These are phyloP conservation scores for grape (Vitis vinifera) DNA, from an alignment of 164 flowering plant species.

Conservation along the genomic window DNA sequence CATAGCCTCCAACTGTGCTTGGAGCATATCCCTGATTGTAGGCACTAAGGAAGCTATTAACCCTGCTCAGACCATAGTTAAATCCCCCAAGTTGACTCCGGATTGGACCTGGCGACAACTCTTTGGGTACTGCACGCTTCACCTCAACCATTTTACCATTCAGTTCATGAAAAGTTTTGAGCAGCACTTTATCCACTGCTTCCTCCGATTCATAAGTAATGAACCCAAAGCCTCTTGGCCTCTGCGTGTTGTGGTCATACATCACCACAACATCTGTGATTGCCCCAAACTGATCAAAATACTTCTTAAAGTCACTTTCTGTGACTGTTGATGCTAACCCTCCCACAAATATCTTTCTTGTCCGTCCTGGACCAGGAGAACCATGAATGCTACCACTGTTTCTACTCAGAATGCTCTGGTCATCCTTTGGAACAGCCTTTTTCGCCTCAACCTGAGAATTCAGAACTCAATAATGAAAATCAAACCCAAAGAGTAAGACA, in stretches of 20 bases:
- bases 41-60: constrained; percentile 42
- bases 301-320: constrained; percentile 45
- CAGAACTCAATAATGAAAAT: constrained; percentile 5
- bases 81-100: constrained; percentile 48
- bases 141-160: constrained; percentile 66
- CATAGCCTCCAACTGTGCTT: constrained; percentile 36
- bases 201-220: constrained; percentile 57
- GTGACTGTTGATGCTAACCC: constrained; percentile 56
- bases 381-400: constrained; percentile 43
- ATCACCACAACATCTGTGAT: constrained; percentile 57
- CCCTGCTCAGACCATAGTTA: constrained; percentile 46
- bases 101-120: constrained; percentile 49
- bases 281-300: constrained; percentile 54
- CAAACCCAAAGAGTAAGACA: background rate
- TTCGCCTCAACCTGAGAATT: constrained; percentile 51
- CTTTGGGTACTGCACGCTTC: constrained; percentile 59
- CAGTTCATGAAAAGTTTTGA: constrained; percentile 50
- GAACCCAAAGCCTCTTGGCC: constrained; percentile 59
- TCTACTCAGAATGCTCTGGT: constrained; percentile 42
- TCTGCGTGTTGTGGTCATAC: constrained; percentile 57
- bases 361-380: constrained; percentile 54
- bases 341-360: constrained; percentile 54
- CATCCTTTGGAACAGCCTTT: constrained; percentile 57
- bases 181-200: constrained; percentile 50
- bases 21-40: constrained; percentile 43